A percentile compares a stretch with the other conserved stretches of the same genome.
phyloP scores from a whole-genome alignment of 2,329 filamentous ascomycete species.

The Nothopassalora personata region DNA sequence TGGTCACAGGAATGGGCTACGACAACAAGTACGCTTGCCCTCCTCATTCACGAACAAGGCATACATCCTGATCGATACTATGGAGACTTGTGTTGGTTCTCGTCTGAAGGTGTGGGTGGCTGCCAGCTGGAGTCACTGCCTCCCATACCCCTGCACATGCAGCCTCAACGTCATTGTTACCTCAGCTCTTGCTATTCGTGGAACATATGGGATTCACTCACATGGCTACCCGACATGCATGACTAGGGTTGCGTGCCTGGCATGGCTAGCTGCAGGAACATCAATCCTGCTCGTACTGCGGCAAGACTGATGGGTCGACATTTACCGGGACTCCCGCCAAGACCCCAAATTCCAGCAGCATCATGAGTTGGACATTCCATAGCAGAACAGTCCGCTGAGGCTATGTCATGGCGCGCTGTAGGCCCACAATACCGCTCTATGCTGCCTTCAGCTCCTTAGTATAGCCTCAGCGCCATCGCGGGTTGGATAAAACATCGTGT shows the following conservation, averaged over 20 bases:
- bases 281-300: neutral
- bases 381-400: neutral
- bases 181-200: neutral
- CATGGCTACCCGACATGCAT: neutral
- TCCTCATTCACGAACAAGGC: too few relatives aligned
- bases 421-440: neutral
- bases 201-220: neutral
- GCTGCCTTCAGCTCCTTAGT: neutral
- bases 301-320: neutral
- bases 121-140: neutral
- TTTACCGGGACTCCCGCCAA: neutral
- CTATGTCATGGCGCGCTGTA: neutral
- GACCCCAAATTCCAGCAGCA: neutral
- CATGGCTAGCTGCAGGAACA: neutral
- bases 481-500: neutral
- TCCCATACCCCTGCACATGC: neutral
- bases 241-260: neutral
- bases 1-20: too few relatives aligned
- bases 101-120: neutral
- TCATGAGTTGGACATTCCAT: neutral
- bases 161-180: neutral
- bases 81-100: neutral
- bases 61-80: neutral
- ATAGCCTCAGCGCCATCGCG: neutral
- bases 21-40: too few relatives aligned